These are phyloP conservation scores for Candolleomyces aberdarensis DNA, from an alignment of 768 basidiomycete genomes.

Conservation along the genomic window DNA sequence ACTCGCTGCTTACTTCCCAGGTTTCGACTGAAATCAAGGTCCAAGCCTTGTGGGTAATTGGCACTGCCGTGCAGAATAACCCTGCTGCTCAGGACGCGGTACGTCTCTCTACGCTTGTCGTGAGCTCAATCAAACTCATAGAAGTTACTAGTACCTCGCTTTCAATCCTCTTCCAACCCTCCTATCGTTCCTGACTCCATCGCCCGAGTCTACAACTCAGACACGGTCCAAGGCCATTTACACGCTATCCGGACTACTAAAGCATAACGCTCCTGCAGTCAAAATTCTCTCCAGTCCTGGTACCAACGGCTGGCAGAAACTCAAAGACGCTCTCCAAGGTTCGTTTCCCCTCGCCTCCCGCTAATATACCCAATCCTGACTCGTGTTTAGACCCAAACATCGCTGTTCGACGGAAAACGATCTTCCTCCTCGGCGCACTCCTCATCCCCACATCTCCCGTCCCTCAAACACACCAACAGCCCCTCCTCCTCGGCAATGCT, in stretches of 20 bases:
- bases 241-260: constrained; percentile 71
- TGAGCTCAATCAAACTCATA: not conserved
- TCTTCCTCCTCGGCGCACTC: not conserved
- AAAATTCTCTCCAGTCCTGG: constrained; percentile 40
- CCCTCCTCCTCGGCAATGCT: constrained; percentile 6
- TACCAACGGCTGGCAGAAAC: constrained; percentile 59
- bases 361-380: not conserved
- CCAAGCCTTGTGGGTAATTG: constrained; percentile 81
- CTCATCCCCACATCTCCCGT: not conserved
- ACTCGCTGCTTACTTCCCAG: constrained; percentile 55
- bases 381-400: constrained; percentile 66
- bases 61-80: constrained; percentile 89
- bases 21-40: constrained; percentile 60
- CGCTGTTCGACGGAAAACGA: constrained; percentile 57
- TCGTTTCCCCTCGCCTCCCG: constrained; percentile 1
- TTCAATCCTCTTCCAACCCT: constrained; percentile 65
- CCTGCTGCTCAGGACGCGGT: constrained; percentile 78
- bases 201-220: constrained; percentile 43
- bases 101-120: constrained; percentile 20
- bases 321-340: constrained; percentile 65
- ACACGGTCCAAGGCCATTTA: constrained; percentile 82
- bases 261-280: constrained; percentile 73
- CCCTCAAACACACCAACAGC: constrained; percentile 11
- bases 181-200: constrained; percentile 56
- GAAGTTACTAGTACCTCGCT: constrained; percentile 49